Evolutionary conservation across 768 basidiomycete genomes (phyloP).

Genomic region (Hemileccinum rubropunctum): DNA sequence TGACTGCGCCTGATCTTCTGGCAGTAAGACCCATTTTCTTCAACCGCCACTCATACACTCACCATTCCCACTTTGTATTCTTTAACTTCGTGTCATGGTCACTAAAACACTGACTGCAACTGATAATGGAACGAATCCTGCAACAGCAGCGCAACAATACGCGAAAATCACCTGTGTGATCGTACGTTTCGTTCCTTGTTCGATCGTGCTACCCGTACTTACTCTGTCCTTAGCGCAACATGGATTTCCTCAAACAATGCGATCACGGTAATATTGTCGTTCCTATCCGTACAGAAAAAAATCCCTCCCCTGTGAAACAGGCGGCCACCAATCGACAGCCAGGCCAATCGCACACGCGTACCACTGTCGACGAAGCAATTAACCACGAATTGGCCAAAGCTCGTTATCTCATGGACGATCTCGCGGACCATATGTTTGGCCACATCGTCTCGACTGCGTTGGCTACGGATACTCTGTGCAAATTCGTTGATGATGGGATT

Average conservation of each 20-base stretch:
- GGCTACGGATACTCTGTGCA: background rate
- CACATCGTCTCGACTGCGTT: slow-evolving; percentile 2
- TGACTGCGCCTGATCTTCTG: background rate
- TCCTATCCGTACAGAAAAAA: background rate
- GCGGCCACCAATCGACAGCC: slow-evolving; percentile 1
- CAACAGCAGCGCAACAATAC: background rate
- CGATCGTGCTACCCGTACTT: background rate
- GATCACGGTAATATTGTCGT: background rate
- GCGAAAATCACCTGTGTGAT: background rate
- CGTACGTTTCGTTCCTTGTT: background rate
- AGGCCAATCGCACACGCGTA: slow-evolving; percentile 1
- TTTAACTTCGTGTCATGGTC: background rate
- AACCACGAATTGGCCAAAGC: slow-evolving; percentile 6
- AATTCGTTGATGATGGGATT: background rate
- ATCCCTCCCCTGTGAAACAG: background rate
- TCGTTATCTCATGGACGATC: slow-evolving; percentile 9
- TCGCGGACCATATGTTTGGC: slow-evolving; percentile 14
- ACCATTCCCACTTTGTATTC: background rate
- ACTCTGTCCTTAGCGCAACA: background rate
- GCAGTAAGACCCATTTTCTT: background rate
- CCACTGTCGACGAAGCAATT: background rate
- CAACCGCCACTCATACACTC: background rate
- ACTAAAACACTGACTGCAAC: background rate
- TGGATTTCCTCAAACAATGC: background rate
- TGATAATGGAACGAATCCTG: background rate